Evolutionary conservation across 1,284 basidiomycete genomes (phyloP), one percentile per base, ranked within the genome.

Genomic region (Cerrena zonata): DNA sequence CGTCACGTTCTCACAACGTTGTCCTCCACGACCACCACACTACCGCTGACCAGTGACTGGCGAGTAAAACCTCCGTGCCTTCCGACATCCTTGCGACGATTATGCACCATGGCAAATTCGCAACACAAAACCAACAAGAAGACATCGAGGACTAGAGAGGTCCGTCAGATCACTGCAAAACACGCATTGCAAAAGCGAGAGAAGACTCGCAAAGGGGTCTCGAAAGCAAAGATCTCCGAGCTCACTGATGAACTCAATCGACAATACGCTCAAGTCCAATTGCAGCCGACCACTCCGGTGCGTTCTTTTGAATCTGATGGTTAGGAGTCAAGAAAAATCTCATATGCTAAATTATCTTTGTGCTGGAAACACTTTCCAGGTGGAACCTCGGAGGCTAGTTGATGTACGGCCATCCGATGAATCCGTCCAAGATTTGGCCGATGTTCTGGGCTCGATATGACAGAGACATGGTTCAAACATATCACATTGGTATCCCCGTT

Each of bases 161-260:
- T 24, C 15, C 50, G 50, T 27, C 46, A 52, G 44, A 23, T n/a
- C 15, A 37, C 40, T 25, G 43, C 50, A n/a, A 37, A 22, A 15
- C 15, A n/a, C 15, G 47, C 47, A 5, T 42, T 45, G n/a, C 38
- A 49, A 19, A 55, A 50, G 39, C 24, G 44, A 5, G 19, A 42
- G 15, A 44, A 44, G 42, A 34, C 37, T 13, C 47, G 48, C 23
- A 44, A 47, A 13, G 27, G 40, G 7, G 41, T 19, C 26, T 26
- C 38, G 19, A 50, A 48, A 25, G 49, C 48, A 10, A 23, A 38
- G n/a, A 26, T 56, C 18, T 30, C 41, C 11, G 49, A 51, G 40
- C 36, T 56, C 19, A 56, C 55, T 10, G 49, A 49, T 27, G 48
- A 56, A 48, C 43, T 56, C 23, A 47, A 56, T 36, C 22, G 41